These are phyloP conservation scores for Pichia scutulata DNA, from an alignment of 805 yeast genomes.

Conservation along the genomic window DNA sequence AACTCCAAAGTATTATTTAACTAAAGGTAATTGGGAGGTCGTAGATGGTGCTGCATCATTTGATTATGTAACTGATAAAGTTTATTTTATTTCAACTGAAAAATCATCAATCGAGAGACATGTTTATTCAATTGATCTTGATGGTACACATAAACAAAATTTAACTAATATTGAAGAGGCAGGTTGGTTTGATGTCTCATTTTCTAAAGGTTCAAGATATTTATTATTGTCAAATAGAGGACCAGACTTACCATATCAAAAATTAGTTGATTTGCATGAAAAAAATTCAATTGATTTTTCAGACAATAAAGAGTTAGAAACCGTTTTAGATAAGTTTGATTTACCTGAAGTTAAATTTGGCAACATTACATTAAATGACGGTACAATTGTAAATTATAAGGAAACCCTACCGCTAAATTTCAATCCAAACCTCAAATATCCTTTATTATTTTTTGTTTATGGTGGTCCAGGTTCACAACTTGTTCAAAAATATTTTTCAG, in stretches of 20 bases:
- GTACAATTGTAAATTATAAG: conserved; percentile 43
- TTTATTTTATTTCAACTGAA: conserved; percentile 67
- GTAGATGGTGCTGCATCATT: conserved; percentile 59
- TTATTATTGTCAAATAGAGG: conserved; percentile 67
- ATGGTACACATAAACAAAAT: conserved; percentile 34
- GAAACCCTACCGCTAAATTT: conserved; percentile 78
- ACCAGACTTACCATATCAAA: conserved; percentile 75
- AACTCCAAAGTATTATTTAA: conserved; percentile 45
- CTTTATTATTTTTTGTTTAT: conserved; percentile 81
- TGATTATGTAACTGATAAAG: conserved; percentile 44
- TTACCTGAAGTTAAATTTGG: conserved; percentile 51
- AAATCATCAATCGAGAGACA: conserved; percentile 81
- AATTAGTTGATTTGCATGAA: conserved; percentile 48
- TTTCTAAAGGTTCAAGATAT: conserved; percentile 73
- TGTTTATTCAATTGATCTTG: conserved; percentile 58
- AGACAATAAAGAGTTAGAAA: conserved; percentile 36
- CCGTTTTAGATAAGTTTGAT: conserved; percentile 36
- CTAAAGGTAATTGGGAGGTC: conserved; percentile 89
- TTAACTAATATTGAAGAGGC: conserved; percentile 46
- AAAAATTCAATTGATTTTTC: conserved; percentile 35
- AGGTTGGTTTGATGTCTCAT: conserved; percentile 66
- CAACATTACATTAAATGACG: conserved; percentile 39
- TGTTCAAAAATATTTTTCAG: conserved; percentile 53
- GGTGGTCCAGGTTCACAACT: conserved; percentile 95
- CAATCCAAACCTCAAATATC: conserved; percentile 55